A percentile compares a stretch with the other conserved stretches of the same genome.
These are phyloP conservation scores for Heritiera littoralis DNA, from an alignment of 345 rosid genomes.

Conservation along the genomic window DNA sequence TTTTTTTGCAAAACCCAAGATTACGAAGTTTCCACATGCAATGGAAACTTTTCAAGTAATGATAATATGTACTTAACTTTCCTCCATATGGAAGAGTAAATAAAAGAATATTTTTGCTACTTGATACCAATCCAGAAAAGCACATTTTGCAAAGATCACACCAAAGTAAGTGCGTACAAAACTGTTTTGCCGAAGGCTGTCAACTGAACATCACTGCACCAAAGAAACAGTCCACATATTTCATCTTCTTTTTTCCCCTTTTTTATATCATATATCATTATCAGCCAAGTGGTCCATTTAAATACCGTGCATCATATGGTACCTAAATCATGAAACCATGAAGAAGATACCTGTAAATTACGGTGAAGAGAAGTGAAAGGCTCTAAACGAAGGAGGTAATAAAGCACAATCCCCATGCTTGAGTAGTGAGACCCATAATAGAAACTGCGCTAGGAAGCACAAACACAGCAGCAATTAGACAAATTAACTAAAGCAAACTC, in stretches of 20 bases:
- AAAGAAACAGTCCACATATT: not conserved
- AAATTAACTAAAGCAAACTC: conserved; percentile 8
- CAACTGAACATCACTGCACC: not conserved
- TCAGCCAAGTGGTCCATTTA: not conserved
- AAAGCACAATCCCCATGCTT: conserved; percentile 98
- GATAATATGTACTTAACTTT: not conserved
- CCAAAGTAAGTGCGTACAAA: not conserved
- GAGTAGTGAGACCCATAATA: conserved; percentile 98
- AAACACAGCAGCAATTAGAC: conserved; percentile 25
- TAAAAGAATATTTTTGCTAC: not conserved
- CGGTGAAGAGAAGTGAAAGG: conserved; percentile 97
- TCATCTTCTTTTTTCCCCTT: not conserved
- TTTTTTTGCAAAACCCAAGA: not conserved
- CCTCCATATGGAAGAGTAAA: conserved; percentile 9
- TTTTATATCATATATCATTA: not conserved
- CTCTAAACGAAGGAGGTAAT: conserved; percentile 93
- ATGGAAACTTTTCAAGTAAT: not conserved
- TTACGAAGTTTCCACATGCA: not conserved
- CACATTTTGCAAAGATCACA: not conserved
- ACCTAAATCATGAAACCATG: not conserved
- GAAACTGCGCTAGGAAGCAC: conserved; percentile 59
- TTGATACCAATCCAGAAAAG: not conserved
- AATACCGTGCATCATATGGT: not conserved
- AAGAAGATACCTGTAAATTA: conserved; percentile 70
- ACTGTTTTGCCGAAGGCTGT: not conserved